These are phyloP conservation scores for Salisapilia sapeloensis DNA, from an alignment of 352 stramenopile species.

Conservation along the genomic window DNA sequence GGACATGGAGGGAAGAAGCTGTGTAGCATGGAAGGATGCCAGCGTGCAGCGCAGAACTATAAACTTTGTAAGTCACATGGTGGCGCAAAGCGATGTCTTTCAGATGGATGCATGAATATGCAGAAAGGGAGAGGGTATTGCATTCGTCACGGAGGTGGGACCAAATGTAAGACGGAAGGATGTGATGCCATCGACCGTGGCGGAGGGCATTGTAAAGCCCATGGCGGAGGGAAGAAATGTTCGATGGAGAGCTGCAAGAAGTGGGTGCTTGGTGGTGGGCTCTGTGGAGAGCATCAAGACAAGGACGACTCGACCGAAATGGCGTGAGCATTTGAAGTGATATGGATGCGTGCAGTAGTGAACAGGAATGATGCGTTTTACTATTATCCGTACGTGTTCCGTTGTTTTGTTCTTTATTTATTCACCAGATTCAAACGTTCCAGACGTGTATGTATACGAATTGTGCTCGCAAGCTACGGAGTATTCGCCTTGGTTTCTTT, in stretches of 20 bases:
- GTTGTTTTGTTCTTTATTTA: too few relatives aligned
- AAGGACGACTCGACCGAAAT: too few relatives aligned
- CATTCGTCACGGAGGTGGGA: constrained; percentile 68
- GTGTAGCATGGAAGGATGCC: constrained; percentile 64
- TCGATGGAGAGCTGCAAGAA: constrained; percentile 44
- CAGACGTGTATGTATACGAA: too few relatives aligned
- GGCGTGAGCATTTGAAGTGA: too few relatives aligned
- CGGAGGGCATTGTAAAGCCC: constrained; percentile 69
- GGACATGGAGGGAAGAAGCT: constrained; percentile 66
- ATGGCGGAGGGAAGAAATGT: constrained; percentile 74
- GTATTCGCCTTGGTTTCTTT: too few relatives aligned
- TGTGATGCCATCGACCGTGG: constrained; percentile 56
- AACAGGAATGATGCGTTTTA: too few relatives aligned
- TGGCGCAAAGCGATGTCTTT: constrained; percentile 44
- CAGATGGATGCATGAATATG: constrained; percentile 69
- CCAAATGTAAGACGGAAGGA: constrained; percentile 45
- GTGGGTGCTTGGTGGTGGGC: constrained; percentile 65
- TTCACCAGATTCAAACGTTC: too few relatives aligned
- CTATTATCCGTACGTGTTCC: too few relatives aligned
- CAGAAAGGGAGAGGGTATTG: constrained; percentile 72
- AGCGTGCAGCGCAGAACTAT: constrained; percentile 60
- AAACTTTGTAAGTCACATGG: constrained; percentile 75
- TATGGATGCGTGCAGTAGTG: too few relatives aligned
- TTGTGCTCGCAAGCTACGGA: too few relatives aligned
- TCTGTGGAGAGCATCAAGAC: constrained; percentile 49